Evolutionary conservation across 2,329 filamentous ascomycete genomes (phyloP).

Genomic region (Calycina marina): DNA sequence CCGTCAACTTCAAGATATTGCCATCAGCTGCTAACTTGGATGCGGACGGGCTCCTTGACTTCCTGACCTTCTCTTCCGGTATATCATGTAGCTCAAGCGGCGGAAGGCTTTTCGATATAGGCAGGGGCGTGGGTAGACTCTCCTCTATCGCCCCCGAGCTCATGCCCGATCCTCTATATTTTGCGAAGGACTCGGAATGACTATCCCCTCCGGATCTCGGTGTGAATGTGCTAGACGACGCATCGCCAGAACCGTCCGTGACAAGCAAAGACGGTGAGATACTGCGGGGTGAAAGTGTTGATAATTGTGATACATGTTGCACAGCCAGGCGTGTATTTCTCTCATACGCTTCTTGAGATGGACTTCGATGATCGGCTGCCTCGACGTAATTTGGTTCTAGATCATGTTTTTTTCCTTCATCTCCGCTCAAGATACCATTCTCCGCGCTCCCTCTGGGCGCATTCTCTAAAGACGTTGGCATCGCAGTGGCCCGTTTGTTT

Average conservation of each 20-base stretch:
- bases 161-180: conserved; percentile 1
- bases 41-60: conserved; percentile 12
- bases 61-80: conserved; percentile 16
- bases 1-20: conserved; percentile 36
- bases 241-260: conserved; percentile 7
- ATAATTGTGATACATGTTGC: conserved; percentile 13
- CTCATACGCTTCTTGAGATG: too few species aligned
- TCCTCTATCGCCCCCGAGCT: conserved; percentile 4
- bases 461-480: too few species aligned
- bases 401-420: too few species aligned
- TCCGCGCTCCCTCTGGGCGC: too few species aligned
- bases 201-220: conserved; percentile 7
- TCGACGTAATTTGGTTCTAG: too few species aligned
- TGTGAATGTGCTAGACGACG: conserved; percentile 6
- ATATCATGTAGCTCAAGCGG: conserved; percentile 18
- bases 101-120: conserved; percentile 12
- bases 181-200: conserved; percentile 10
- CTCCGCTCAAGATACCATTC: too few species aligned
- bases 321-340: conserved; percentile 7
- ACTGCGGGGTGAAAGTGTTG: conserved; percentile 16
- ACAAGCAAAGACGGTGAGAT: conserved; percentile 11
- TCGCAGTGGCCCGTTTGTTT: too few species aligned
- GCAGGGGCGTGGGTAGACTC: conserved; percentile 8
- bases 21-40: conserved; percentile 23
- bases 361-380: too few species aligned